Percentiles rank a stretch among this genome's conserved stretches.
Conservation (phyloP, 169 alveolate species). For the Plasmodium billcollinsi region DNA sequence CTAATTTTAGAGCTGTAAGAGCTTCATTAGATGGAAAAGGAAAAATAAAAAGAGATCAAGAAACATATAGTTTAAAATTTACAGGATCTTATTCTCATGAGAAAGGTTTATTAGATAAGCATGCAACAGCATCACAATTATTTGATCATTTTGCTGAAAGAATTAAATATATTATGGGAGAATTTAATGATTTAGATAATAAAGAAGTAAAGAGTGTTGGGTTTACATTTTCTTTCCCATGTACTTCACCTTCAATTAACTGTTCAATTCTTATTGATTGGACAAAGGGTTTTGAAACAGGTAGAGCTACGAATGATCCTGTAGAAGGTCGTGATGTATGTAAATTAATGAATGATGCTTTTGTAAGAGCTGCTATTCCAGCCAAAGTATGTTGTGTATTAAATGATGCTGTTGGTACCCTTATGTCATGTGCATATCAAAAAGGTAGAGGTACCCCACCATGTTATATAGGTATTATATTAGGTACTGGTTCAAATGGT, state of each 20-base stretch:
- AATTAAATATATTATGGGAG: conserved; percentile 86
- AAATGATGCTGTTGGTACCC: conserved; percentile 94
- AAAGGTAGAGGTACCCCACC: conserved; percentile 84
- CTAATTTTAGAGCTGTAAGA: conserved; percentile 91
- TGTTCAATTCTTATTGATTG: conserved; percentile 88
- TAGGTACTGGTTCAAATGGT: conserved; percentile 92
- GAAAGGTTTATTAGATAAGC: conserved; percentile 88
- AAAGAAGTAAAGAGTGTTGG: conserved; percentile 82
- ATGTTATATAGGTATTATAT: conserved; percentile 89
- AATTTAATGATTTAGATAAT: conserved; percentile 65
- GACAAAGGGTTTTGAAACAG: conserved; percentile 95
- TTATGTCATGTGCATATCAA: conserved; percentile 91
- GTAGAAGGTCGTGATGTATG: conserved; percentile 94
- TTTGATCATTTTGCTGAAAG: conserved; percentile 88
- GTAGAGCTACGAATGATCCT: conserved; percentile 90
- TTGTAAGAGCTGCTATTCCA: conserved; percentile 84
- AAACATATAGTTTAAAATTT: conserved; percentile 80
- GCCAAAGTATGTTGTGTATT: conserved; percentile 86
- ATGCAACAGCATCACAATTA: conserved; percentile 88
- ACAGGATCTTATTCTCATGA: conserved; percentile 83
- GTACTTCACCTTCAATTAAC: conserved; percentile 83
- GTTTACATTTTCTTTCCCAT: conserved; percentile 91
- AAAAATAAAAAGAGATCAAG: conserved; percentile 84
- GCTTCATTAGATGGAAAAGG: conserved; percentile 88
- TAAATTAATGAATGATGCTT: conserved; percentile 88